Evolutionary conservation across 2,329 filamentous ascomycete genomes (phyloP).

Genomic region (Bipolaris oryzae): DNA sequence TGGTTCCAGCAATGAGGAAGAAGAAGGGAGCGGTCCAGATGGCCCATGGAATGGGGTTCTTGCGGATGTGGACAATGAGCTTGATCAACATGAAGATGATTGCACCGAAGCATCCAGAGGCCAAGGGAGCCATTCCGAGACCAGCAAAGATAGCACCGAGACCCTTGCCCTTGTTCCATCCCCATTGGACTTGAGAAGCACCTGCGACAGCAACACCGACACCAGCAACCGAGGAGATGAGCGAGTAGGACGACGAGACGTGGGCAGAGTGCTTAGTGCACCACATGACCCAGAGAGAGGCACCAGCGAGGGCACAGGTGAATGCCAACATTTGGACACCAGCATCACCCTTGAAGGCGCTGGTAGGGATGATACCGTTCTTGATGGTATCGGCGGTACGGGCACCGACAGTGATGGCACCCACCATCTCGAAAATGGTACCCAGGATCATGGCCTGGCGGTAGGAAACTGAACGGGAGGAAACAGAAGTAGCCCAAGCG

Average conservation of each 20-base stretch:
- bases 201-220: slow-evolving; percentile 63
- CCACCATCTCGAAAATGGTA: slow-evolving; percentile 56
- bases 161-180: slow-evolving; percentile 67
- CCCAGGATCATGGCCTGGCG: slow-evolving; percentile 62
- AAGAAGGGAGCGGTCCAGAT: slow-evolving; percentile 76
- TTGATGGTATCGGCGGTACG: slow-evolving; percentile 77
- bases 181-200: slow-evolving; percentile 62
- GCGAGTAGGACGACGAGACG: slow-evolving; percentile 62
- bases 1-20: slow-evolving; percentile 75
- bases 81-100: slow-evolving; percentile 77
- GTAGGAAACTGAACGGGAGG: slow-evolving; percentile 76
- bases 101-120: slow-evolving; percentile 68
- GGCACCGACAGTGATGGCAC: slow-evolving; percentile 52
- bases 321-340: slow-evolving; percentile 61
- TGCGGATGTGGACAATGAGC: slow-evolving; percentile 71
- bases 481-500: slow-evolving; percentile 80
- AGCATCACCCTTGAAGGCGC: slow-evolving; percentile 53
- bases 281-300: slow-evolving; percentile 79
- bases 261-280: slow-evolving; percentile 75
- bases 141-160: slow-evolving; percentile 68
- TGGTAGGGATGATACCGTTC: slow-evolving; percentile 65
- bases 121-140: slow-evolving; percentile 71
- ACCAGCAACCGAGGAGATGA: slow-evolving; percentile 56
- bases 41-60: slow-evolving; percentile 73
- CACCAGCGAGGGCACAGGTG: slow-evolving; percentile 65